Evolutionary conservation across 306 rosid genomes (phyloP).

Genomic region (Castanopsis chinensis): DNA sequence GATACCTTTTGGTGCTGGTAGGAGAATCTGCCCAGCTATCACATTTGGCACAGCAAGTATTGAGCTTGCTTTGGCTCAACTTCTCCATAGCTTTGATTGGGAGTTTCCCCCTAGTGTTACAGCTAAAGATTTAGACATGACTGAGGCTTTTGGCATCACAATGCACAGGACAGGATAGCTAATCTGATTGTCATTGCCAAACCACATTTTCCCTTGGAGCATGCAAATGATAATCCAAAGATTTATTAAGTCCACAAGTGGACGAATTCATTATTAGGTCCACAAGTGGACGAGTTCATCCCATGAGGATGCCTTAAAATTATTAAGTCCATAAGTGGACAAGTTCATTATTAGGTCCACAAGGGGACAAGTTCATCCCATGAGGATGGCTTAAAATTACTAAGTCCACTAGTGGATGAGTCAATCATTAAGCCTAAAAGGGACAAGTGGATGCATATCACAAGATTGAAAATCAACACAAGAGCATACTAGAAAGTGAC

Average conservation of each 20-base stretch:
- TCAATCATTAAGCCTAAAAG: too few species aligned
- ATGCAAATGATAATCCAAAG: not conserved
- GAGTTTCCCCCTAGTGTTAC: conserved; percentile 54
- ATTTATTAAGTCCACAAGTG: not conserved
- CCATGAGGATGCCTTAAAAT: too few species aligned
- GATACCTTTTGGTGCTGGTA: conserved; percentile 71
- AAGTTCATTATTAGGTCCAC: too few species aligned
- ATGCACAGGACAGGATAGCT: conserved; percentile 25
- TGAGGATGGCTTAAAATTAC: too few species aligned
- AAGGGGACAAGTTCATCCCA: too few species aligned
- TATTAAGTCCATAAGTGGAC: too few species aligned
- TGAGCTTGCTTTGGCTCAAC: conserved; percentile 72
- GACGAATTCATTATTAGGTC: too few species aligned
- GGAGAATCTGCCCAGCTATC: conserved; percentile 63
- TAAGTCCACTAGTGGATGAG: too few species aligned
- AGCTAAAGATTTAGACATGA: conserved; percentile 50
- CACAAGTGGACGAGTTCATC: too few species aligned
- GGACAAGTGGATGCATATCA: too few species aligned
- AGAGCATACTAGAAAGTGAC: too few species aligned
- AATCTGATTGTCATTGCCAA: conserved; percentile 32
- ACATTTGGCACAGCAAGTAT: conserved; percentile 40
- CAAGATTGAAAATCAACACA: too few species aligned
- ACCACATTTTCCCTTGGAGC: conserved; percentile 32
- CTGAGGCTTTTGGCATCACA: conserved; percentile 63
- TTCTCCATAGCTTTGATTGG: conserved; percentile 66